These are phyloP conservation scores for Mycena floridula DNA, from an alignment of 768 basidiomycete species.

Conservation along the genomic window DNA sequence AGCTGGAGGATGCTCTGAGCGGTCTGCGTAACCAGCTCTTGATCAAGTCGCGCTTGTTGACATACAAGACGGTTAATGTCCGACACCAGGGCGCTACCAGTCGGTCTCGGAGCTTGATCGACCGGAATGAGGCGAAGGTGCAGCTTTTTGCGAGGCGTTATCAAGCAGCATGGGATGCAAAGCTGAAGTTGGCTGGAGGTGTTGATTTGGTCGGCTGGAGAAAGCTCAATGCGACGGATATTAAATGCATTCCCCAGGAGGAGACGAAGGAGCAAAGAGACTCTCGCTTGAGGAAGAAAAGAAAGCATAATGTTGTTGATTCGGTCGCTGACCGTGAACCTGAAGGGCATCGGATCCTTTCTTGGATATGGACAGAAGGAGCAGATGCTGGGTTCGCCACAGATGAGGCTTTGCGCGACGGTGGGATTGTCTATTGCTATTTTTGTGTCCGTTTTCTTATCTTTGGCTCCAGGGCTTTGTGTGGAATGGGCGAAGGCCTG, in stretches of 20 bases:
- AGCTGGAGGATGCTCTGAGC: conserved; percentile 15
- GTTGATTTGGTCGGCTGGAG: conserved; percentile 7
- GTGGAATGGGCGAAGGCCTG: conserved; percentile 16
- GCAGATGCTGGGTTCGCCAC: neutral
- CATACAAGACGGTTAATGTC: conserved; percentile 18
- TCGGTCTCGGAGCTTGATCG: conserved; percentile 8
- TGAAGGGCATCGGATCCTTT: conserved; percentile 5
- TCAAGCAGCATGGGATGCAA: conserved; percentile 5
- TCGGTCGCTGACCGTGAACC: neutral
- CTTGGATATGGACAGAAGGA: conserved; percentile 19
- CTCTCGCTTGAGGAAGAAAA: neutral
- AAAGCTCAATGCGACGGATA: conserved; percentile 5
- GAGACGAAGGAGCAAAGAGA: neutral
- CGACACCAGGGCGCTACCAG: conserved; percentile 17
- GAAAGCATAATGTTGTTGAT: neutral
- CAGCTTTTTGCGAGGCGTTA: conserved; percentile 8
- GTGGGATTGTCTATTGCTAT: neutral
- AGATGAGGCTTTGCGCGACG: neutral
- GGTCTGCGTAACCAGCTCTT: conserved; percentile 12
- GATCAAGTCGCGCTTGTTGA: conserved; percentile 10
- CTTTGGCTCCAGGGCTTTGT: conserved; percentile 1
- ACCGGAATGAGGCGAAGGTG: conserved; percentile 4
- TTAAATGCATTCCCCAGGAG: conserved; percentile 13
- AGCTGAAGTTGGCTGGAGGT: conserved; percentile 8
- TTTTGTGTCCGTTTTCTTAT: neutral